These are phyloP conservation scores for Mycena epipterygia DNA, from an alignment of 768 basidiomycete genomes.

Conservation along the genomic window DNA sequence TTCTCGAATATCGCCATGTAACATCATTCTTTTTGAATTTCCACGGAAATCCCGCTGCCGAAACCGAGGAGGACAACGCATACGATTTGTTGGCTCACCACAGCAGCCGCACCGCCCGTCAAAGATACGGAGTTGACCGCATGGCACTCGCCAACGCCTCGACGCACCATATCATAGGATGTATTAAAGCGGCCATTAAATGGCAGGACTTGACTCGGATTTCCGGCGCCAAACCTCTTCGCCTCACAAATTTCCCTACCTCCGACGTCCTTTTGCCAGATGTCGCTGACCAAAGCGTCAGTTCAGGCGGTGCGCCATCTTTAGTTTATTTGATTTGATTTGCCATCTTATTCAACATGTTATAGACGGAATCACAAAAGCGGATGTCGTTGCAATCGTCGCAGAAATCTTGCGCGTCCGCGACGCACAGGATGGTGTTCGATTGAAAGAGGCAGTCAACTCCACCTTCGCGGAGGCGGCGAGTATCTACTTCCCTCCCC, in stretches of 20 bases:
- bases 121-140: constrained; percentile 8
- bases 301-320: background rate
- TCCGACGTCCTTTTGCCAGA: background rate
- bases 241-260: background rate
- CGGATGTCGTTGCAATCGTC: background rate
- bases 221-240: background rate
- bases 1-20: constrained; percentile 3
- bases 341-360: background rate
- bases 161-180: background rate
- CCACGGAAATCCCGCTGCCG: background rate
- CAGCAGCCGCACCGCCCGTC: background rate
- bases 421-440: background rate
- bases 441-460: background rate
- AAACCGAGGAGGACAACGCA: background rate
- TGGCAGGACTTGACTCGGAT: background rate
- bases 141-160: background rate
- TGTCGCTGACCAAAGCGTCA: background rate
- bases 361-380: background rate
- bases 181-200: background rate
- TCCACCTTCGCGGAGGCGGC: background rate
- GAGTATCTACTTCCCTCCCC: background rate
- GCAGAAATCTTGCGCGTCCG: background rate
- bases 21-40: background rate
- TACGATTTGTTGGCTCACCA: background rate
- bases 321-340: background rate